Conservation (phyloP, 2,329 filamentous ascomycete genomes). For the Dactylellina drechsleri region DNA sequence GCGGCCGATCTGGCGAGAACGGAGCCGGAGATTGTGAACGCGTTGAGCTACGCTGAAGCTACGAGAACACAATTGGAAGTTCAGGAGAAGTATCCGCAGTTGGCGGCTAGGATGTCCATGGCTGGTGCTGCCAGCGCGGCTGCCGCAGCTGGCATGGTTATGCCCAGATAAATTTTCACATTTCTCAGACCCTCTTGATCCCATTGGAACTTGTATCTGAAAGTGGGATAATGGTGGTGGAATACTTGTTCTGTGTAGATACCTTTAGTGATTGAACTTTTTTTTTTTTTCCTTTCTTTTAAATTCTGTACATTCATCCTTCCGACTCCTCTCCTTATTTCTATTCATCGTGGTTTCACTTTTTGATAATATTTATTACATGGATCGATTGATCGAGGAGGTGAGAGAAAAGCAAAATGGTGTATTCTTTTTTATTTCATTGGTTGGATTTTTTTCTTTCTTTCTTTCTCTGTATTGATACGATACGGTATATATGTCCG, state of each 20-base stretch:
- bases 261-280: conserved; percentile 17
- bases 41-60: conserved; percentile 94
- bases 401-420: background rate
- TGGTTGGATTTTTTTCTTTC: no score
- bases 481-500: no score
- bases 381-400: background rate
- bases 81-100: conserved; percentile 83
- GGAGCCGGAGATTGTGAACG: conserved; percentile 94
- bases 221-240: background rate
- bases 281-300: background rate
- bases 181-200: no score
- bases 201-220: background rate
- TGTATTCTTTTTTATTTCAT: no score
- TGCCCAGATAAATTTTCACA: conserved; percentile 14
- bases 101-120: conserved; percentile 76
- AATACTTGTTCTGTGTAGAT: conserved; percentile 39
- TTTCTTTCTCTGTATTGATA: no score
- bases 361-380: no score
- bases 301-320: no score
- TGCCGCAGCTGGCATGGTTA: conserved; percentile 19
- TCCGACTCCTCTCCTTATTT: no score
- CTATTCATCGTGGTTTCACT: no score
- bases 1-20: conserved; percentile 94
- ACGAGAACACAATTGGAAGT: conserved; percentile 93
- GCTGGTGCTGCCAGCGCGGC: conserved; percentile 68